Conservation (phyloP, 1,284 basidiomycete species). For the Thelephora terrestris region DNA sequence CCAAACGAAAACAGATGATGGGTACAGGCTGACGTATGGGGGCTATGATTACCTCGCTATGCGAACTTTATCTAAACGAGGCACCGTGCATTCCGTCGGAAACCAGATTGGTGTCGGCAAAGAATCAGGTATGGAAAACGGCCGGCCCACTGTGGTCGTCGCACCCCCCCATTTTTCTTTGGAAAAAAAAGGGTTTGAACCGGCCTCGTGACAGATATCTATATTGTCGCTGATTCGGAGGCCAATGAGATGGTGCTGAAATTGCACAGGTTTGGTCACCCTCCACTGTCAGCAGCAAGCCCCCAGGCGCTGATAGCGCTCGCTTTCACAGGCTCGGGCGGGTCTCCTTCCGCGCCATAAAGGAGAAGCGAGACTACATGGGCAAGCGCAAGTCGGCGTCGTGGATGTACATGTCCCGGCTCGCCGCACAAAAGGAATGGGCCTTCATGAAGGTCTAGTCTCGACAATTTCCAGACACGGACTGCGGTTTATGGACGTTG, state of each 20-base stretch:
- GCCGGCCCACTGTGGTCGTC: not conserved
- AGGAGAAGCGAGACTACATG: conserved; percentile 94
- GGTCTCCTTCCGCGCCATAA: conserved; percentile 94
- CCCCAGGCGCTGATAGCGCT: not conserved
- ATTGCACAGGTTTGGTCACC: conserved; percentile 63
- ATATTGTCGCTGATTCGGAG: conserved; percentile 80
- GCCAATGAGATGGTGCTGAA: conserved; percentile 87
- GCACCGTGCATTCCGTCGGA: conserved; percentile 81
- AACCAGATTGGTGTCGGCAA: conserved; percentile 99
- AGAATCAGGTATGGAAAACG: conserved; percentile 64
- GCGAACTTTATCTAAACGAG: conserved; percentile 84
- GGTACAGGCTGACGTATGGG: conserved; percentile 94
- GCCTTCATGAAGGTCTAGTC: conserved; percentile 91
- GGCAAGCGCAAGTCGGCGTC: conserved; percentile 93
- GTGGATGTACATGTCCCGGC: conserved; percentile 99
- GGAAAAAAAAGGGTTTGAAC: not conserved
- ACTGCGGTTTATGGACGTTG: conserved; percentile 2
- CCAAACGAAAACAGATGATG: conserved; percentile 63
- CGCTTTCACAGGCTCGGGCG: conserved; percentile 72
- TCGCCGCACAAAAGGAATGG: conserved; percentile 96
- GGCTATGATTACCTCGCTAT: conserved; percentile 96
- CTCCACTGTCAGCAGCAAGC: not conserved
- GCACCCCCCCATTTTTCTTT: not conserved
- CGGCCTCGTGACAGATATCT: conserved; percentile 59
- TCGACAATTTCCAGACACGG: not conserved